A percentile compares a stretch with the other conserved stretches of the same genome.
These are phyloP conservation scores for Aureobasidium vineae DNA, from an alignment of 2,329 filamentous ascomycete species.

Conservation along the genomic window DNA sequence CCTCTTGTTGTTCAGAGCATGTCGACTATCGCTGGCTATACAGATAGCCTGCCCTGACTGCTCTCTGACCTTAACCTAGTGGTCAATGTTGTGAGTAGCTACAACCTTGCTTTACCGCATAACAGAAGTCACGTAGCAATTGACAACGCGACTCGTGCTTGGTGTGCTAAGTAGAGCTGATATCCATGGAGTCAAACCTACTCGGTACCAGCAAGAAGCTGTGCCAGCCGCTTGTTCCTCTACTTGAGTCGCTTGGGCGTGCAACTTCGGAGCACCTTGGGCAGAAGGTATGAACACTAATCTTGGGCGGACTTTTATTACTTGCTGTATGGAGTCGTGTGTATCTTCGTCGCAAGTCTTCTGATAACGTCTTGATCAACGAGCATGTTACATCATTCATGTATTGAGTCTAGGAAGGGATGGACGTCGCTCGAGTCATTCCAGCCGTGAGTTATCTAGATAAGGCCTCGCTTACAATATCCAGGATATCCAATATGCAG, in stretches of 20 bases:
- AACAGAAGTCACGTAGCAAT: not conserved
- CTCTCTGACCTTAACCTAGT: not conserved
- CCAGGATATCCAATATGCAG: not conserved
- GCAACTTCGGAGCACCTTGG: not conserved
- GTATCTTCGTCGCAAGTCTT: not conserved
- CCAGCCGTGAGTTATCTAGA: not conserved
- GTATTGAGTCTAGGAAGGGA: not conserved
- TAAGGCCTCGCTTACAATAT: conserved; percentile 6
- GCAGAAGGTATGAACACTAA: not conserved
- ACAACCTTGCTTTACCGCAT: conserved; percentile 6
- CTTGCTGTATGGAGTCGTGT: not conserved
- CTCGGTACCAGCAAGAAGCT: not conserved
- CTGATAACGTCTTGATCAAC: not conserved
- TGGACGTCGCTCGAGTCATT: not conserved
- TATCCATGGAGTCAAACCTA: not conserved
- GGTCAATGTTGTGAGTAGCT: not conserved
- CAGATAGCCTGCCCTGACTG: not conserved
- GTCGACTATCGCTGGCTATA: not conserved
- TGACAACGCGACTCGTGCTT: not conserved
- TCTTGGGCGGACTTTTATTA: not conserved
- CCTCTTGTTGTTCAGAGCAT: not conserved
- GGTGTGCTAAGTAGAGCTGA: not conserved
- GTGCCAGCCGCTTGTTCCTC: conserved; percentile 1
- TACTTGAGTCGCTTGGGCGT: not conserved
- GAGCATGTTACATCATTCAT: not conserved